Base-by-base conservation (phyloP, 306 rosid species). In the Quercus rubra region DNA sequence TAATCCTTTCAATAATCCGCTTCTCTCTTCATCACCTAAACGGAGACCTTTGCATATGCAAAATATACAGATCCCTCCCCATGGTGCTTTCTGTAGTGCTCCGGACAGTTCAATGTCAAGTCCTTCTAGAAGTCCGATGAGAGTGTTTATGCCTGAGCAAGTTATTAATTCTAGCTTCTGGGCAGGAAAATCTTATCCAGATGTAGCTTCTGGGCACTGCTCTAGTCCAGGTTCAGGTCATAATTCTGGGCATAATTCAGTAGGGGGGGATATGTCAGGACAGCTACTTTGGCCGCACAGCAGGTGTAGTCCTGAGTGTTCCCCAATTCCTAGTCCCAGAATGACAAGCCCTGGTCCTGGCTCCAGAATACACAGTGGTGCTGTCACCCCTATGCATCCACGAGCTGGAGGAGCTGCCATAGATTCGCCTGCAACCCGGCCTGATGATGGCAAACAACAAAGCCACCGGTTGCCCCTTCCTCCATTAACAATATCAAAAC, bases 201-300 rank as follows among this genome's bases (percentile, higher is more conserved):
- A 91, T 79, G 72, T 83, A 78, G 84, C 89, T 61, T 93, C 99
- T 74, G 94, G 99, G 57, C 99, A 91, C 63, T 89, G 99, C 86
- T 96, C 99, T 27, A 96, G 99, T 83, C 99, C 98, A 57, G 97
- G 97, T 70, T 96, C 99, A 1, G 99, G 99, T 83, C 98, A 96
- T 66, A 96, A 96, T 80, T 96, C 99, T 64, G 98, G 99, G 67
- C 98, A 96, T 76, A 96, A 93, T 87, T 96, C 99, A 77, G 89
- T 91, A 92, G 99, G 98, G 73, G 99, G 98, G 84, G 99, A 96
- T 88, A 83, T 89, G 88, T 83, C 93, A 25, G 98, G 93, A 63
- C 97, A 82, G 75, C 61, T 85, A 43, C 77, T 87, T 86, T 77
- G 86, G 88, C 91, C 82, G 55, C 91, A 83, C 51, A 91, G 82